Base-by-base conservation (phyloP, 768 basidiomycete genomes). In the Gymnopilus junonius region DNA sequence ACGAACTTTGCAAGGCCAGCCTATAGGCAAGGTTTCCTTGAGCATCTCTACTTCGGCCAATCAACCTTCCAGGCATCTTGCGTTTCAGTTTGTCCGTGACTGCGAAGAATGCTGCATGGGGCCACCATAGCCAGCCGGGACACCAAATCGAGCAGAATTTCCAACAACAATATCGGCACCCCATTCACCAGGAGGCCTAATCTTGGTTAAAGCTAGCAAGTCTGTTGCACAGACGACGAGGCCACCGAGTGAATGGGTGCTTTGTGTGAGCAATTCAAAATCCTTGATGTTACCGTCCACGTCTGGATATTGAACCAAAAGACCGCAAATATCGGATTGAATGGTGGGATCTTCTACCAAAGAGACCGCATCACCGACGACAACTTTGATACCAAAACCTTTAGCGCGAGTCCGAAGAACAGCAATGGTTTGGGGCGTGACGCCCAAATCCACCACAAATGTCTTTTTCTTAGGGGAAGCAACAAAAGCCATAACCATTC, bases 151-250 rank as follows among this genome's bases (percentile, higher is more conserved):
- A 31, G 92, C 97, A 15, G 95, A 94, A 74, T 97, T 98, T 39
- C 97, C 97, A 46, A 97, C 81, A 8, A 94, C 96, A 66, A 99
- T 87, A 74, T 99, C 97, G 31, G 95, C 96, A 55, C 97, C 97
- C 95, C 97, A 99, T 82, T 99, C 97, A 60, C 97, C 97, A 14
- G 97, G 97, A 29, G 97, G 94, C 69, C 93, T 94, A 62, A 99
- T 82, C 82, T 95, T 83, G 2, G 95, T 94, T 74, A 99, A 81
- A 1, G 97, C 94, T 40, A 99, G 84, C 56, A 99, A 85, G 77
- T 99, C 97, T 11, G 94, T 94, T 15, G 94, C 94, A 67, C 90
- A 93, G 6, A 92, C 84, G 55, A 97, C 87, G 61, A 97, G 83
- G n/a, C 85, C 95, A 29, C 92, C 92, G 5, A 82, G 71, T 15